These are phyloP conservation scores for Vigna radiata DNA, from an alignment of 306 rosid species.

Conservation along the genomic window DNA sequence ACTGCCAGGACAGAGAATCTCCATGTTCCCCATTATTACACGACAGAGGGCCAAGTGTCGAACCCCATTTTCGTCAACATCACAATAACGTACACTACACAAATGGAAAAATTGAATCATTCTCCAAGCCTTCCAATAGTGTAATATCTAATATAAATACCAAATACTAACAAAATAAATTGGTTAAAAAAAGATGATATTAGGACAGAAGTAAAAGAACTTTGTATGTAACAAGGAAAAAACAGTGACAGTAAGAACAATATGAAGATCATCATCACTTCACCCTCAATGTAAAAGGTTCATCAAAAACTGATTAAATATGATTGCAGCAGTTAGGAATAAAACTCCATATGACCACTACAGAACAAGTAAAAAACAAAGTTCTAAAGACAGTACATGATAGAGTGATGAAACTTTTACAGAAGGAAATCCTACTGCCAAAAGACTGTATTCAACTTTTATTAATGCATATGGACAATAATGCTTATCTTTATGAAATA, in stretches of 20 bases:
- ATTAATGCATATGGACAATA: not conserved
- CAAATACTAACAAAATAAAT: constrained; percentile 19
- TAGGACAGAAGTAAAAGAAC: not conserved
- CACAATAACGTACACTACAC: constrained; percentile 74
- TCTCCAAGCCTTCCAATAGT: constrained; percentile 34
- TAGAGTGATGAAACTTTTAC: not conserved
- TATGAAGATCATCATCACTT: not conserved
- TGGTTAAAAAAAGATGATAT: not conserved
- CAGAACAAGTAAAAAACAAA: constrained; percentile 10
- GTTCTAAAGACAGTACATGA: not conserved
- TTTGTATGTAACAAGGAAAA: not conserved
- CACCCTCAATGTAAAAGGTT: constrained; percentile 26
- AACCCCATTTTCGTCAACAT: constrained; percentile 84
- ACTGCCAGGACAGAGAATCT: constrained; percentile 66
- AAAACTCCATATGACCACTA: not conserved
- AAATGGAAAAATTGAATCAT: constrained; percentile 53
- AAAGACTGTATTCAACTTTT: not conserved
- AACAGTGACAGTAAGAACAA: not conserved
- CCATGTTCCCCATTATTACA: constrained; percentile 86
- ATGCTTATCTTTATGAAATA: not conserved
- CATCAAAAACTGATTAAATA: constrained; percentile 12
- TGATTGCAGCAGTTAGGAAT: constrained; percentile 8
- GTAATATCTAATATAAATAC: constrained; percentile 32
- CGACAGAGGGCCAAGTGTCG: constrained; percentile 77
- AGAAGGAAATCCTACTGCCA: not conserved